Evolutionary conservation across 1,284 basidiomycete genomes (phyloP), one percentile per base, ranked within the genome.

Genomic region (Ceratobasidium sp.): DNA sequence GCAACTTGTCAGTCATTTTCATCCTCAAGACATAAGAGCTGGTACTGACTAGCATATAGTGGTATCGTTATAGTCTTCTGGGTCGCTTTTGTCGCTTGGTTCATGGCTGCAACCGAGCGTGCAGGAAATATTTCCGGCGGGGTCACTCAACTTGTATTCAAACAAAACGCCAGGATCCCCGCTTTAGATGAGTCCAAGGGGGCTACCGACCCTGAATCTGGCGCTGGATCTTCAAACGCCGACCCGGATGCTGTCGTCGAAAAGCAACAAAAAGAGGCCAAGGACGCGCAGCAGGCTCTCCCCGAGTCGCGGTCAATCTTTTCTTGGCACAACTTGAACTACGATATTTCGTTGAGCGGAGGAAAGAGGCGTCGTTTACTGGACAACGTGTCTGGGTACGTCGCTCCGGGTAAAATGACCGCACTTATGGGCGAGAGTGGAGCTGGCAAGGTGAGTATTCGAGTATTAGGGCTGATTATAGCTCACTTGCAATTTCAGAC

Each of bases 311-410:
- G 23, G 15, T 33, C 73, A 15, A 84, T 88, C 17, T 92, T 93
- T 81, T 88, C 90, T 0, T 93, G 91, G 90, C 85, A 88, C 56
- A 84, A 90, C 78, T 78, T 93, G 58, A 82, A 85, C 39, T 94
- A 94, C 81, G 85, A 87, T 45, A 90, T 95, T 31, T 86, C 86
- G 42, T 86, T 91, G 77, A 85, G 87, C 66, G 86, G 86, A 26
- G 90, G 88, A 8, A 82, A 89, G 71, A 85, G 86, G 3, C 88
- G 91, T 33, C 85, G 86, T 65, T 87, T 97, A 8, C 85, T 97
- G 76, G 88, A 95, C 80, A 88, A 94, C 79, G 89, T 97, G 7
- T 92, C 90, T 73, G 96, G 96, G 0, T 97, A 90, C 83, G 94
- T 95, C 49, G 89, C 89, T 23, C 94, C 94, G 0, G 92, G 93